A percentile compares a stretch with the other conserved stretches of the same genome.
These are phyloP conservation scores for Zanthoxylum bungeanum DNA, from an alignment of 345 rosid genomes.

Conservation along the genomic window DNA sequence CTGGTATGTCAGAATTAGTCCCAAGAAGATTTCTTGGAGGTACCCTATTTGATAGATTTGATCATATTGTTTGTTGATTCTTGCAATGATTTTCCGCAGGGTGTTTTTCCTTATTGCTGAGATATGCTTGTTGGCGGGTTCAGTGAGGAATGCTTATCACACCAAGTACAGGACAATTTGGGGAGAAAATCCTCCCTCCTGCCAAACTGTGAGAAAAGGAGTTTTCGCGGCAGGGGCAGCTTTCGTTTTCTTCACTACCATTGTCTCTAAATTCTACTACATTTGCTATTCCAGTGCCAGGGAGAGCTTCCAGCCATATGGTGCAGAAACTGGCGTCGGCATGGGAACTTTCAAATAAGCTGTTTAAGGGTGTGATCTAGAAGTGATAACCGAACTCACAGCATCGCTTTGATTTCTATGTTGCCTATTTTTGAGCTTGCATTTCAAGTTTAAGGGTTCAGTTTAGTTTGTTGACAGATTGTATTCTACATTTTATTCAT, in stretches of 20 bases:
- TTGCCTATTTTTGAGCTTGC: slow-evolving; percentile 11
- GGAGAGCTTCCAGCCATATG: slow-evolving; percentile 52
- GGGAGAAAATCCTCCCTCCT: slow-evolving; percentile 59
- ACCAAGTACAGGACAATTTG: slow-evolving; percentile 75
- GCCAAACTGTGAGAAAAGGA: slow-evolving; percentile 81
- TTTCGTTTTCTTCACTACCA: slow-evolving; percentile 65
- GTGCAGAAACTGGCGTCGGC: slow-evolving; percentile 45
- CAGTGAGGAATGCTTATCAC: slow-evolving; percentile 87
- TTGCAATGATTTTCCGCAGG: slow-evolving; percentile 40
- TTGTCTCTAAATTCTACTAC: slow-evolving; percentile 77
- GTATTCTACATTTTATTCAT: slow-evolving; percentile 10
- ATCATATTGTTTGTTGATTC: neutral
- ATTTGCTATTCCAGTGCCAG: slow-evolving; percentile 64
- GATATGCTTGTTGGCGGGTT: slow-evolving; percentile 80
- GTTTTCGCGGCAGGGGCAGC: slow-evolving; percentile 95
- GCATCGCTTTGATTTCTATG: slow-evolving; percentile 6
- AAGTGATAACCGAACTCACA: slow-evolving; percentile 5
- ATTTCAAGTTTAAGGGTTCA: slow-evolving; percentile 17
- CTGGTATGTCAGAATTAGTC: slow-evolving; percentile 48
- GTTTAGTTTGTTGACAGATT: slow-evolving; percentile 13
- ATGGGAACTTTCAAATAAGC: slow-evolving; percentile 62
- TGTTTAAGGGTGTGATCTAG: neutral
- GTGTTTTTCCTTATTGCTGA: slow-evolving; percentile 78
- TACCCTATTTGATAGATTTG: neutral
- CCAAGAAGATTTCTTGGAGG: no score